phyloP scores from a whole-genome alignment of 1,139 yeast species.

The Suhomyces coccinellae region DNA sequence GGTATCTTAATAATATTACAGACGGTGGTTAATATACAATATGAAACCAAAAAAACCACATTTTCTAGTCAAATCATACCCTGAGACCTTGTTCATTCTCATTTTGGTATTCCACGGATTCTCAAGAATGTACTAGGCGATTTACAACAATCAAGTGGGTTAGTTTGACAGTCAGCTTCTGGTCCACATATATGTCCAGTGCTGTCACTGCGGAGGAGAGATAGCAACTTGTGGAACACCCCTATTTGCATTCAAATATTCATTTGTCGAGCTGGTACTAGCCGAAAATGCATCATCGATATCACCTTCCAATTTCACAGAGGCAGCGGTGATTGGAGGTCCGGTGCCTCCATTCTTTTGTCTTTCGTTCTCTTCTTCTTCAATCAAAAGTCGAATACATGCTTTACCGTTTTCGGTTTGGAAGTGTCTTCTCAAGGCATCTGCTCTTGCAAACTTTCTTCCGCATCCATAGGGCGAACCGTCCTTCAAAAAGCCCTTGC shows the following conservation, averaged over 20 bases:
- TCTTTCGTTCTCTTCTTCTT: constrained; percentile 56
- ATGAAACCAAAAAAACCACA: neutral
- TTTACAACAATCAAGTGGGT: neutral
- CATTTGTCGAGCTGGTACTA: constrained; percentile 7
- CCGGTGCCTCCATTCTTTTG: constrained; percentile 12
- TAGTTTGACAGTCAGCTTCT: too few species aligned
- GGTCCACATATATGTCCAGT: too few species aligned
- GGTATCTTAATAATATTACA: neutral
- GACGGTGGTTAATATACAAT: neutral
- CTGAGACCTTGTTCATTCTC: too few species aligned
- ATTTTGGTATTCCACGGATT: neutral
- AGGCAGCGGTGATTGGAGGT: constrained; percentile 12
- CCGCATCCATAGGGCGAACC: constrained; percentile 88
- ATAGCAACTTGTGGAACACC: constrained; percentile 38
- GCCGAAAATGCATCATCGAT: constrained; percentile 4
- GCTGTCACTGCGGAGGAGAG: constrained; percentile 36
- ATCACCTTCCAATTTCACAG: constrained; percentile 8
- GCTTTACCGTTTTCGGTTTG: constrained; percentile 89
- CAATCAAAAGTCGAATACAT: constrained; percentile 74
- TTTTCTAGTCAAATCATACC: neutral
- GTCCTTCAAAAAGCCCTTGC: constrained; percentile 69
- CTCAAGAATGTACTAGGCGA: neutral
- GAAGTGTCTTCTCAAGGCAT: constrained; percentile 91
- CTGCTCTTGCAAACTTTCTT: constrained; percentile 90
- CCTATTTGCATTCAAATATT: constrained; percentile 17